Evolutionary conservation across 169 alveolate genomes (phyloP).

Genomic region (Cryptosporidium bovis): DNA sequence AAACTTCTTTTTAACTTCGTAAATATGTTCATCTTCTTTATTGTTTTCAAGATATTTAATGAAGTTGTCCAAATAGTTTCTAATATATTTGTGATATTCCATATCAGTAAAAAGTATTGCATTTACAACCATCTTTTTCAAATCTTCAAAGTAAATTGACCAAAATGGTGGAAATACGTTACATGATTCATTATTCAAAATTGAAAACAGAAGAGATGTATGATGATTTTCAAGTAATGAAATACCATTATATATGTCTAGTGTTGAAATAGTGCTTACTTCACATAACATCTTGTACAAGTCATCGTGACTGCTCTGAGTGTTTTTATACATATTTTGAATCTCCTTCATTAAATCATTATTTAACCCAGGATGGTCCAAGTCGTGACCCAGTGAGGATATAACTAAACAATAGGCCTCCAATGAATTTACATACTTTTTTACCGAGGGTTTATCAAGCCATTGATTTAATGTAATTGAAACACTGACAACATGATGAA

Average conservation of each 20-base stretch:
- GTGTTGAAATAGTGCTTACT: conserved; percentile 11
- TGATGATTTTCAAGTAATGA: conserved; percentile 67
- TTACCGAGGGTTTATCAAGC: conserved; percentile 36
- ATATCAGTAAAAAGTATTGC: conserved; percentile 52
- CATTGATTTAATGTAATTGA: conserved; percentile 39
- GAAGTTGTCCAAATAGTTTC: neutral
- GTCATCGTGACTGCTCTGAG: neutral
- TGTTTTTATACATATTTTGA: neutral
- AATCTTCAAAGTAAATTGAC: neutral
- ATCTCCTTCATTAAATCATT: conserved; percentile 32
- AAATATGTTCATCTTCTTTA: neutral
- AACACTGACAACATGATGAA: conserved; percentile 48
- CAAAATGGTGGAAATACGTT: conserved; percentile 41
- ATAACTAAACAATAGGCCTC: conserved; percentile 63
- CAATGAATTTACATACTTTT: conserved; percentile 28
- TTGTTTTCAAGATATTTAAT: neutral
- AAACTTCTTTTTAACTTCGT: neutral
- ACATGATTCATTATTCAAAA: conserved; percentile 25
- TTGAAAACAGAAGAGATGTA: conserved; percentile 33
- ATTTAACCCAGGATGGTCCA: conserved; percentile 58
- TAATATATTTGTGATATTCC: conserved; percentile 26
- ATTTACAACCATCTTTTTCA: conserved; percentile 19
- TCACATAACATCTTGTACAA: no score
- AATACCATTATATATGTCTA: conserved; percentile 29
- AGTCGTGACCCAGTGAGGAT: conserved; percentile 41